Evolutionary conservation across 164 flowering plant genomes (phyloP), one percentile per base, ranked within the genome.

Genomic region (Magnolia kwangsiensis): DNA sequence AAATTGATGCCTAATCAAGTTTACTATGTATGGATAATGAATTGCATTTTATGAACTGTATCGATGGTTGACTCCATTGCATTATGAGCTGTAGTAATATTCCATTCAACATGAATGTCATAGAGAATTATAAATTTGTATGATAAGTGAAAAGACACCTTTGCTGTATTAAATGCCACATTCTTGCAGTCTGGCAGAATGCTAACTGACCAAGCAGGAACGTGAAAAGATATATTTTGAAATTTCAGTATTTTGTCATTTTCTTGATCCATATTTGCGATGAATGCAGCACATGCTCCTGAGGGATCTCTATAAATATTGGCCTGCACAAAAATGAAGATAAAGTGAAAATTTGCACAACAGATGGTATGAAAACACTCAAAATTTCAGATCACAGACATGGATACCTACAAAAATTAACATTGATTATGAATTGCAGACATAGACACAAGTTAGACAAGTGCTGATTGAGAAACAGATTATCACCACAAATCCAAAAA

Each of bases 181-280:
- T 86, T 92, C 87, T 91, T 96, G 91, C 99, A 96, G 82, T 96
- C 98, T 21, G 94, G 98, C 78, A 96, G 83, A 79, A 96, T 92
- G 88, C 99, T 96, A 76, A 96, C 98, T 20, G 99, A 96, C 99
- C 98, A 94, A 55, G 99, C 96, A 51, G 99, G 98, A 67, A 96
- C 78, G 74, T 86, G 84, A 86, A 91, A 96, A 45, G 98, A 84
- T 21, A 73, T 69, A 82, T 96, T 94, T 20, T 81, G 89, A 77
- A 96, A 96, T 64, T 51, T 51, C 19, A 93, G 85, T 29, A 66
- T 80, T 74, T 84, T 85, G 75, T 92, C 98, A 82, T 86, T 84
- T 84, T 88, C 87, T 73, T 93, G 91, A 82, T 94, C 98, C 74
- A 72, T 81, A 81, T 96, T 96, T 63, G 98, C 78, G 65, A 96